Conservation (phyloP, 495 filamentous ascomycete species). For the Cercophora samala region DNA sequence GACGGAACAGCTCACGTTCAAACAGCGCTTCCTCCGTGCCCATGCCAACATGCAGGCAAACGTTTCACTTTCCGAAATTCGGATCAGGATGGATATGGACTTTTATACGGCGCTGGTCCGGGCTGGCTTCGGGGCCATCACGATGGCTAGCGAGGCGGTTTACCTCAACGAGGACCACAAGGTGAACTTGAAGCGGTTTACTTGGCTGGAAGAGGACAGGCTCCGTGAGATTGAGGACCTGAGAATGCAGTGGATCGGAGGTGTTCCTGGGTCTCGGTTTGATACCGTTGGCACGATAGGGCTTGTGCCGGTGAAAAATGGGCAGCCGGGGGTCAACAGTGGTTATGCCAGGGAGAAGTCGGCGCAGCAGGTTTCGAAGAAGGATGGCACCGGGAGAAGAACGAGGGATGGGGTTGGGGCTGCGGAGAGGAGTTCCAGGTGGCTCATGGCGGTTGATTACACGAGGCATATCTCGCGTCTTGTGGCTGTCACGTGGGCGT, state of each 20-base stretch:
- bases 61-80: constrained; percentile 72
- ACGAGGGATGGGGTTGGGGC: constrained; percentile 69
- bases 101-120: constrained; percentile 90
- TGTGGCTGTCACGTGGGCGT: constrained; percentile 55
- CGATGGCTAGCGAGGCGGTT: constrained; percentile 90
- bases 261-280: constrained; percentile 43
- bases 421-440: constrained; percentile 66
- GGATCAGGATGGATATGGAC: constrained; percentile 80
- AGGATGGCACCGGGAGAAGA: constrained; percentile 32
- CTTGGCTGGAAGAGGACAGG: constrained; percentile 89
- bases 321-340: constrained; percentile 40
- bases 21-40: constrained; percentile 56
- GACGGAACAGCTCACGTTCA: constrained; percentile 31
- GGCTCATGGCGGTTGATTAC: constrained; percentile 70
- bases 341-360: constrained; percentile 71
- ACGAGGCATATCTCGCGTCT: constrained; percentile 69
- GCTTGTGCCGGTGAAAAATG: constrained; percentile 47
- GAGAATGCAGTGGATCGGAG: constrained; percentile 48
- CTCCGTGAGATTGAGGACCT: constrained; percentile 60
- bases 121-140: constrained; percentile 79
- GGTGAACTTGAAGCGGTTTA: constrained; percentile 72
- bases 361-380: constrained; percentile 50
- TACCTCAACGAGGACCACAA: constrained; percentile 84
- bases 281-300: constrained; percentile 52
- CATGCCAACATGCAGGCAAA: constrained; percentile 91